Base-by-base conservation (phyloP, 2,329 filamentous ascomycete species). In the Fusarium chaquense region DNA sequence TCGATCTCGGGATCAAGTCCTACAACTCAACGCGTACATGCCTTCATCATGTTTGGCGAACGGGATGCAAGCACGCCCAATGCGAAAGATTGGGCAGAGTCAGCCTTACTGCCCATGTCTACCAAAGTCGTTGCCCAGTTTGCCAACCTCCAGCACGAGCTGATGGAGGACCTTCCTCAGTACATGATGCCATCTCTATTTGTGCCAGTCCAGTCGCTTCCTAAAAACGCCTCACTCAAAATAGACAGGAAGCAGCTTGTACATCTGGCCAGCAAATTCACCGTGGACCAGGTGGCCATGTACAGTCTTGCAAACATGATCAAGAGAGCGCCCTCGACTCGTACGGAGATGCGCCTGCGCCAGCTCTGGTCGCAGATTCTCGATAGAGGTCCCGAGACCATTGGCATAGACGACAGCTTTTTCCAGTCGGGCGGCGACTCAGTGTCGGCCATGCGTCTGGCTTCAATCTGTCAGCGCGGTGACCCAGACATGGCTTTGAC, bases 141-240 rank as follows among this genome's bases (percentile, higher is more conserved):
- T 33, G 44, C 52, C 26, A 49, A 51, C 38, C 52, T 58, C 46
- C 44, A 58, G 26, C 45, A 45, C 40, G 54, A 47, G 43, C 54
- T 57, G 44, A 50, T 41, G 15, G 44, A 47, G 32, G 33, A 47
- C 33, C 54, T 57, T 46, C 54, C 54, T 33, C 43, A 38, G 35
- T 47, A 57, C 54, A 57, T 57, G 54, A 47, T 57, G 33, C 54
- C 54, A 38, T 46, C 54, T 47, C 28, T 47, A 41, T 57, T 57
- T 50, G 45, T 57, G 43, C 54, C 54, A 33, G 35, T 57, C 33
- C 54, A 44, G 28, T 41, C 43, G 35, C 43, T 57, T 46, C 54
- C 54, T 43, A 47, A 47, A 32, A 55, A 45, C 30, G 52, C 52
- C 32, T 55, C 52, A 55, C 40, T 46, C 30, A 55, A 55, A 38